Evolutionary conservation across 345 rosid genomes (phyloP), one percentile per base, ranked within the genome.

Genomic region (Acer yangbiense): DNA sequence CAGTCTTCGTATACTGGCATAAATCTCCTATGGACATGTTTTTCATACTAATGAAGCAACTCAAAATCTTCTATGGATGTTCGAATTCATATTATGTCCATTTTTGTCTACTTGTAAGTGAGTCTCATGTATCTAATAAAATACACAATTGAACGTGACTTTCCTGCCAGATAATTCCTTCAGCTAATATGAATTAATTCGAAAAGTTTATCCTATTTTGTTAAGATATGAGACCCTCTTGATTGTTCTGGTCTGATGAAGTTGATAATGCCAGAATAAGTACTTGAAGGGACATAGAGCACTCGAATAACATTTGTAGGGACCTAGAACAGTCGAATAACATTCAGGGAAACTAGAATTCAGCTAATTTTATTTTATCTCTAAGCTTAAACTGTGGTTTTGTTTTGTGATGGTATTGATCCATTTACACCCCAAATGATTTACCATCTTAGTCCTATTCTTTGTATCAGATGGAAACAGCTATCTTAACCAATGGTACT

Each of bases 381-480:
- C 35, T 23, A 65, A 70, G 70, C 18, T 74, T 72, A 14, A 60
- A 39, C 50, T 78, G 17, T n/a, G 12, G 9, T 61, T 67, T 66
- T 64, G 25, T 76, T 67, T 23, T 70, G 21, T 32, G 16, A 48
- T 64, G 11, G 6, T 7, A 14, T 58, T 57, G 46, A 66, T n/a
- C 60, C 57, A 68, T 54, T 57, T 12, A 52, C 65, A 16, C 64
- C 44, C 14, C 17, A 61, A 39, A 46, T 54, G 21, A 39, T 54
- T 60, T 61, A 69, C 46, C 55, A 32, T 65, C 55, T 60, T 58
- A 17, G 20, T 74, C 64, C 21, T 72, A 17, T 77, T 80, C 72
- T 74, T 55, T 80, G 3, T 75, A 69, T 44, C 84, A 96, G 99
- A 94, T 96, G 98, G 99, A 96, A 87, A 90, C 95, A 41, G 93